These are phyloP conservation scores for Venturia effusa DNA, from an alignment of 2,329 filamentous ascomycete genomes.

Conservation along the genomic window DNA sequence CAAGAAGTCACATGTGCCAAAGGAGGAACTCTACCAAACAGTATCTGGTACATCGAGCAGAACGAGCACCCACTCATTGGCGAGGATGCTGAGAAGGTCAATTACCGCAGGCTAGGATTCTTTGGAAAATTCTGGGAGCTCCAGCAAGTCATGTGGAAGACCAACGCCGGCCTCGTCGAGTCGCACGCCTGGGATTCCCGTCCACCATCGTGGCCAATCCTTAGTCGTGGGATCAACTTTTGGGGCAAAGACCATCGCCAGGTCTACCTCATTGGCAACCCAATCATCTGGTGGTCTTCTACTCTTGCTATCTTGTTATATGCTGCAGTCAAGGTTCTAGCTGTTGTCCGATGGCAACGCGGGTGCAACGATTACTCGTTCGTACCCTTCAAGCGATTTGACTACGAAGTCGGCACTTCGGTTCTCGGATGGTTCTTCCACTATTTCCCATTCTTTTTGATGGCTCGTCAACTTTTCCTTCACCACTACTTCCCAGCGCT, in stretches of 20 bases:
- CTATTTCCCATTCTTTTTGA: slow-evolving; percentile 97
- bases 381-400: slow-evolving; percentile 84
- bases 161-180: slow-evolving; percentile 90
- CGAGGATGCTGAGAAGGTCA: slow-evolving; percentile 77
- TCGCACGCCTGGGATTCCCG: slow-evolving; percentile 98
- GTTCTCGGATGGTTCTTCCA: slow-evolving; percentile 94
- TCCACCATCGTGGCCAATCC: slow-evolving; percentile 82
- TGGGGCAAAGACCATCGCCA: slow-evolving; percentile 92
- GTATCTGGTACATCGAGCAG: slow-evolving; percentile 89
- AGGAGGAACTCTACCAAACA: slow-evolving; percentile 87
- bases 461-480: slow-evolving; percentile 89
- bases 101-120: slow-evolving; percentile 90
- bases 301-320: slow-evolving; percentile 70
- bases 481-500: slow-evolving; percentile 90
- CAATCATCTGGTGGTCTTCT: slow-evolving; percentile 86
- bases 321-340: slow-evolving; percentile 72
- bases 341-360: slow-evolving; percentile 87
- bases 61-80: slow-evolving; percentile 76
- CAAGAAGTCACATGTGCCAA: slow-evolving; percentile 98
- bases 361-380: slow-evolving; percentile 78
- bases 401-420: slow-evolving; percentile 86
- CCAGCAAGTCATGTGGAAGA: slow-evolving; percentile 97
- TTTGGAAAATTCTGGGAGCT: slow-evolving; percentile 97
- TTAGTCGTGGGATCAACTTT: slow-evolving; percentile 95
- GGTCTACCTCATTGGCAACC: slow-evolving; percentile 93